These are phyloP conservation scores for Conticribra weissflogii DNA, from an alignment of 108 stramenopile species.

Conservation along the genomic window DNA sequence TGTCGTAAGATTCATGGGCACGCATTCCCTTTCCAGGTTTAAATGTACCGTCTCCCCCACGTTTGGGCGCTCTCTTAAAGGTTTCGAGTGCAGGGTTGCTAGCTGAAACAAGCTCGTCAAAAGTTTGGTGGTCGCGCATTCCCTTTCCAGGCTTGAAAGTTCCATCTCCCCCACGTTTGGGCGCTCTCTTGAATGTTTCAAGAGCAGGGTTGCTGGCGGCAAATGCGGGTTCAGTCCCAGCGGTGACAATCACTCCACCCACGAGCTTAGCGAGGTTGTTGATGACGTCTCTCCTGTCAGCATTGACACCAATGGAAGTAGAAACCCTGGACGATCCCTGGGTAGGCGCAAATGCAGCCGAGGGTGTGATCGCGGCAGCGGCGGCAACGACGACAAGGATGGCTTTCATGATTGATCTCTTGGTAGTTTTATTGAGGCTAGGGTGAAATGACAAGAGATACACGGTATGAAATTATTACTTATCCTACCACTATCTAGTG, in stretches of 20 bases:
- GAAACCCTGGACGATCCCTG: slow-evolving; percentile 18
- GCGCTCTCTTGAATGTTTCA: slow-evolving; percentile 2
- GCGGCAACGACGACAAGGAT: background rate
- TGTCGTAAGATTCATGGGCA: slow-evolving; percentile 34
- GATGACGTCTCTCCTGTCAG: slow-evolving; percentile 45
- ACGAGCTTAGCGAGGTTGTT: slow-evolving; percentile 42
- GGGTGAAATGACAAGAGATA: too few species aligned
- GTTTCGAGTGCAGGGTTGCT: slow-evolving; percentile 37
- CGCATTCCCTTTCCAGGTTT: slow-evolving; percentile 25
- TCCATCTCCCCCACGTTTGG: slow-evolving; percentile 14
- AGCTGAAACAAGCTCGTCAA: slow-evolving; percentile 45
- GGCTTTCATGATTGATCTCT: background rate
- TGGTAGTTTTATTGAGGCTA: too few species aligned
- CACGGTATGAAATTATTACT: too few species aligned
- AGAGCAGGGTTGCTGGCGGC: slow-evolving; percentile 31
- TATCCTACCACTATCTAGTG: too few species aligned
- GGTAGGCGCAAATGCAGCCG: slow-evolving; percentile 1
- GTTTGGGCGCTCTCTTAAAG: slow-evolving; percentile 19
- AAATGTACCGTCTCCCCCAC: slow-evolving; percentile 36
- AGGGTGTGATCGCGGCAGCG: background rate
- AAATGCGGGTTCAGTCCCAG: slow-evolving; percentile 37
- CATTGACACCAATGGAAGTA: slow-evolving; percentile 35
- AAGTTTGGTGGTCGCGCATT: slow-evolving; percentile 34
- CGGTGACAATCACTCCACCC: slow-evolving; percentile 39
- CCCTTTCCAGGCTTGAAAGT: slow-evolving; percentile 33